These are phyloP conservation scores for Benincasa hispida DNA, from an alignment of 306 rosid genomes.

Conservation along the genomic window DNA sequence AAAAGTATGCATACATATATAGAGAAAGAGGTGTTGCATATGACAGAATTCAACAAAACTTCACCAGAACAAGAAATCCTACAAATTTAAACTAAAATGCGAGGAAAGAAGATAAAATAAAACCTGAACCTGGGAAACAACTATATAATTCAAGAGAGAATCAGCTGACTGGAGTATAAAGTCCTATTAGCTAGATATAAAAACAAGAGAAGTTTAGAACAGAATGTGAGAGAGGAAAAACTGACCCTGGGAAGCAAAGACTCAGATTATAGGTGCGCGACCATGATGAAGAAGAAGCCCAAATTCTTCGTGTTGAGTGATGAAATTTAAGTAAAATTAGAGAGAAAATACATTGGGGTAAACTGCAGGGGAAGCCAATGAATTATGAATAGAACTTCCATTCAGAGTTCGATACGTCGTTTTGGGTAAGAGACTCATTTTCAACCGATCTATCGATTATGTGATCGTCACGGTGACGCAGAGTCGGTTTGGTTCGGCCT, in stretches of 20 bases:
- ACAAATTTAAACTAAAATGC: background rate
- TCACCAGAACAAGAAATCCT: background rate
- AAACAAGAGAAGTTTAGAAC: background rate
- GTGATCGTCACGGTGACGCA: background rate
- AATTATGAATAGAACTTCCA: background rate
- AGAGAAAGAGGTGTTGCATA: background rate
- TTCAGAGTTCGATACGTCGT: conserved; percentile 3
- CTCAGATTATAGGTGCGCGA: background rate
- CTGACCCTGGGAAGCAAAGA: background rate
- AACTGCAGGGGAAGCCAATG: background rate
- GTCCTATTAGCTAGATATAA: background rate
- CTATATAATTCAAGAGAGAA: background rate
- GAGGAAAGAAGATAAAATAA: background rate
- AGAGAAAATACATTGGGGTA: background rate
- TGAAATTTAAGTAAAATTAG: background rate
- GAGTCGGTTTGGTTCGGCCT: background rate
- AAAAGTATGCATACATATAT: background rate
- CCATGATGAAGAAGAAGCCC: background rate
- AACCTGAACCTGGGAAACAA: background rate
- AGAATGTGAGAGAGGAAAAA: background rate
- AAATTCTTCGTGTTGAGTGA: background rate
- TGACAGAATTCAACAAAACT: background rate
- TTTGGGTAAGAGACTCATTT: background rate
- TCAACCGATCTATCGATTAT: background rate
- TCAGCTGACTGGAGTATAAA: background rate